Conservation (phyloP, 306 rosid species). For the Cucurbita maxima region DNA sequence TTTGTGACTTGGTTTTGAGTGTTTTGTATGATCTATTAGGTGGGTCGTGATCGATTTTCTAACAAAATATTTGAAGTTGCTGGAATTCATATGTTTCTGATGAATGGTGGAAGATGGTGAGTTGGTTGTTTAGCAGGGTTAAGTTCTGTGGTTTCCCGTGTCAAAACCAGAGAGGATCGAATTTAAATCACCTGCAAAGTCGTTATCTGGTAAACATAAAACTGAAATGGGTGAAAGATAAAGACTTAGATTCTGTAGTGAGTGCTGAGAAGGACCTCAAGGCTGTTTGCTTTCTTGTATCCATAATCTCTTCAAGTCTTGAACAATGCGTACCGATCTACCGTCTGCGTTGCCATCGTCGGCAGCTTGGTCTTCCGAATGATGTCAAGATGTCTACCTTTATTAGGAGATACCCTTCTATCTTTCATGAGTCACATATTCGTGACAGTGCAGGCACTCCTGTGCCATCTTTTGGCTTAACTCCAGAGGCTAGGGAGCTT, state of each 20-base stretch:
- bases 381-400: slow-evolving; percentile 56
- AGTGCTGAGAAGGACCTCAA: slow-evolving; percentile 46
- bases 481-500: slow-evolving; percentile 36
- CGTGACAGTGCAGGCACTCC: slow-evolving; percentile 50
- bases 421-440: slow-evolving; percentile 44
- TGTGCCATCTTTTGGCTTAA: slow-evolving; percentile 54
- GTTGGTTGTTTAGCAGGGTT: background rate
- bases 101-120: background rate
- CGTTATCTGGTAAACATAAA: slow-evolving; percentile 58
- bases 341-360: slow-evolving; percentile 32
- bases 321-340: slow-evolving; percentile 45
- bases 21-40: background rate
- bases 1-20: background rate
- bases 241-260: slow-evolving; percentile 49
- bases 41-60: background rate
- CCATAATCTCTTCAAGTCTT: slow-evolving; percentile 36
- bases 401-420: slow-evolving; percentile 59
- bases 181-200: slow-evolving; percentile 26
- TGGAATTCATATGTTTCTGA: slow-evolving; percentile 1
- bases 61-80: background rate
- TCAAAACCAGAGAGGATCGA: background rate
- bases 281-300: slow-evolving; percentile 55
- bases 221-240: slow-evolving; percentile 82
- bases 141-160: background rate
- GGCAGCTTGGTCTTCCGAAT: slow-evolving; percentile 61